Percentiles rank a stretch among this genome's conserved stretches.
phyloP scores from a whole-genome alignment of 1,284 basidiomycete species.

The Xanthoconium separans region DNA sequence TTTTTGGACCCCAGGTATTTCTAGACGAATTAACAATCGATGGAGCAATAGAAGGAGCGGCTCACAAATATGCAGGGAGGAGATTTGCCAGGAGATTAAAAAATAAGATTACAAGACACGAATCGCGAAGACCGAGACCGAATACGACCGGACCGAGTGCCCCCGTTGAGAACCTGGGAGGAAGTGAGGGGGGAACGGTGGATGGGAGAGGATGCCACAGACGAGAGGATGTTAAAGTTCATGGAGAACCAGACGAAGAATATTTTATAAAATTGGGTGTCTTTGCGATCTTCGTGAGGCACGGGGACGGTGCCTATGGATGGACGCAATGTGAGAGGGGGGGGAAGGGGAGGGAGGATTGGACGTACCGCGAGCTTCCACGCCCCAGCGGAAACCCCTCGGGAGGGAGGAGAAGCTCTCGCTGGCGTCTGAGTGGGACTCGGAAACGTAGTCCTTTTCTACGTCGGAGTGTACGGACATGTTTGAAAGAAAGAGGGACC shows the following conservation, averaged over 20 bases:
- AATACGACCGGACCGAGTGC: conserved; percentile 69
- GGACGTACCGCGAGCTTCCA: conserved; percentile 30
- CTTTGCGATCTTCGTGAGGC: conserved; percentile 48
- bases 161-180: conserved; percentile 64
- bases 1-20: conserved; percentile 81
- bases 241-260: conserved; percentile 77
- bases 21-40: conserved; percentile 36
- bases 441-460: conserved; percentile 31
- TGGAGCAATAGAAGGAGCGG: conserved; percentile 5
- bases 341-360: accelerated
- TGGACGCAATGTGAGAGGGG: not conserved
- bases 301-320: conserved; percentile 53
- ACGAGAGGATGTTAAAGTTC: conserved; percentile 77
- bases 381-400: conserved; percentile 30
- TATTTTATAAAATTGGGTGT: conserved; percentile 65
- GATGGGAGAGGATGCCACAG: conserved; percentile 22
- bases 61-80: conserved; percentile 62
- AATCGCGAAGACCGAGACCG: conserved; percentile 67
- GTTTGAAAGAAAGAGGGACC: conserved; percentile 16
- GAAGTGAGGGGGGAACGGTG: not conserved
- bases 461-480: conserved; percentile 17
- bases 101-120: conserved; percentile 74
- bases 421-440: not conserved
- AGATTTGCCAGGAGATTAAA: conserved; percentile 63
- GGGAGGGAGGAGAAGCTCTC: conserved; percentile 1